Evolutionary conservation across 148 eudicot species (phyloP).

Genomic region (Rhododendron griersonianum): DNA sequence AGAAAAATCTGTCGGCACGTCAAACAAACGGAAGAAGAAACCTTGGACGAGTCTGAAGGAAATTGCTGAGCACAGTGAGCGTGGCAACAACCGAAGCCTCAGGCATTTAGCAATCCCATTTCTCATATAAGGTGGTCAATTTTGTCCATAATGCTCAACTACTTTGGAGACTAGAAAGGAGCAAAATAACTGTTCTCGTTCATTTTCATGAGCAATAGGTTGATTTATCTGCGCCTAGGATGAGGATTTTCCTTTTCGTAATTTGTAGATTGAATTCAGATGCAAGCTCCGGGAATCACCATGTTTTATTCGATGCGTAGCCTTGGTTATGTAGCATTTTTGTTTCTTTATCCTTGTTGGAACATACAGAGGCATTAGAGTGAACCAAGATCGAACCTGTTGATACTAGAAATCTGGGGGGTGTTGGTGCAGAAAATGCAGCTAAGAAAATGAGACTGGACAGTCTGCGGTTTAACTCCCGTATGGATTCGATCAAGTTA

Average conservation of each 20-base stretch:
- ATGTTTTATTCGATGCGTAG: neutral
- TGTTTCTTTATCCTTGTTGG: neutral
- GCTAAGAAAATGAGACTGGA: too few species aligned
- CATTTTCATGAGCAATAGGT: neutral
- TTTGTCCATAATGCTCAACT: neutral
- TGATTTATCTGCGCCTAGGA: neutral
- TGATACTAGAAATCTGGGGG: neutral
- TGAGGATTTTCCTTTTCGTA: neutral
- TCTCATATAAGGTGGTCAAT: conserved; percentile 16
- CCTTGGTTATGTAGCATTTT: neutral
- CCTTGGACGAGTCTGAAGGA: conserved; percentile 76
- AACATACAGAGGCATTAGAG: neutral
- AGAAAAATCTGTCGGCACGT: conserved; percentile 25
- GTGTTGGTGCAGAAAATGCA: too few species aligned
- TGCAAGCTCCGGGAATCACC: neutral
- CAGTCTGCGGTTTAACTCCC: too few species aligned
- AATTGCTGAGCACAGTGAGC: conserved; percentile 56
- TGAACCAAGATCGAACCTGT: neutral
- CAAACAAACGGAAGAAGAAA: conserved; percentile 53
- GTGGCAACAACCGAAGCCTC: conserved; percentile 29
- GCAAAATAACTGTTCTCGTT: neutral
- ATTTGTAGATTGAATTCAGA: neutral
- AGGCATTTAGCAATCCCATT: conserved; percentile 50
- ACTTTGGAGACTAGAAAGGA: neutral
- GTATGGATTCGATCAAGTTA: too few species aligned